Evolutionary conservation across 192 early-diverging fungal species (phyloP).

Genomic region (Glomus cerebriforme): DNA sequence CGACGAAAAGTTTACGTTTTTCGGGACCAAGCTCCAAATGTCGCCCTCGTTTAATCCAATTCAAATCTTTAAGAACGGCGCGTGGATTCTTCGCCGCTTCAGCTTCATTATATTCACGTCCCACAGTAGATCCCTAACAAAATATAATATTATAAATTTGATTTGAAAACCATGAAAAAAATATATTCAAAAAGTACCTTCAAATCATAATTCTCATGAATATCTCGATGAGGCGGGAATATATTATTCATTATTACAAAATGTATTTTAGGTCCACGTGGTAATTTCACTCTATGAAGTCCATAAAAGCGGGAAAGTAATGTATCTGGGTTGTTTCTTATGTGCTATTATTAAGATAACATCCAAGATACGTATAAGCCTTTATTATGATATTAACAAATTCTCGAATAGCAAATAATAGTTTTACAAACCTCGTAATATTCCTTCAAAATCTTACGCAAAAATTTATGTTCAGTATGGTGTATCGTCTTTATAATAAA

Average conservation of each 20-base stretch:
- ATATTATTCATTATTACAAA: constrained; percentile 99
- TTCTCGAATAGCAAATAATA: not conserved
- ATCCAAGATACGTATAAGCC: too few relatives aligned
- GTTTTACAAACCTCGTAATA: constrained; percentile 74
- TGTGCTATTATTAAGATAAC: constrained; percentile 55
- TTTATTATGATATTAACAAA: not conserved
- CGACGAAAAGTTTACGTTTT: constrained; percentile 78
- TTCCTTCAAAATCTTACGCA: constrained; percentile 80
- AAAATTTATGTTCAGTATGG: constrained; percentile 92
- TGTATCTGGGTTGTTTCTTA: constrained; percentile 87
- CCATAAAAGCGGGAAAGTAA: constrained; percentile 94
- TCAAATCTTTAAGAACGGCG: constrained; percentile 96
- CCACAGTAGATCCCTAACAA: constrained; percentile 76
- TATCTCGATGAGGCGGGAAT: constrained; percentile 95
- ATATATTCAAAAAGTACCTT: constrained; percentile 54
- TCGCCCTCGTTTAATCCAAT: constrained; percentile 81
- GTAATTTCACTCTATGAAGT: constrained; percentile 93
- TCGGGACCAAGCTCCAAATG: constrained; percentile 80
- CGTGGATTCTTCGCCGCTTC: constrained; percentile 81
- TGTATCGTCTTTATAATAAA: constrained; percentile 99
- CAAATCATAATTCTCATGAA: constrained; percentile 94
- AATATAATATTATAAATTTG: not conserved
- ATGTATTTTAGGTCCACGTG: constrained; percentile 91
- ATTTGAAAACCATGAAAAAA: not conserved
- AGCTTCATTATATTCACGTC: constrained; percentile 67